These are phyloP conservation scores for Intubia oerlemansii DNA, from an alignment of 2,329 filamentous ascomycete species.

Conservation along the genomic window DNA sequence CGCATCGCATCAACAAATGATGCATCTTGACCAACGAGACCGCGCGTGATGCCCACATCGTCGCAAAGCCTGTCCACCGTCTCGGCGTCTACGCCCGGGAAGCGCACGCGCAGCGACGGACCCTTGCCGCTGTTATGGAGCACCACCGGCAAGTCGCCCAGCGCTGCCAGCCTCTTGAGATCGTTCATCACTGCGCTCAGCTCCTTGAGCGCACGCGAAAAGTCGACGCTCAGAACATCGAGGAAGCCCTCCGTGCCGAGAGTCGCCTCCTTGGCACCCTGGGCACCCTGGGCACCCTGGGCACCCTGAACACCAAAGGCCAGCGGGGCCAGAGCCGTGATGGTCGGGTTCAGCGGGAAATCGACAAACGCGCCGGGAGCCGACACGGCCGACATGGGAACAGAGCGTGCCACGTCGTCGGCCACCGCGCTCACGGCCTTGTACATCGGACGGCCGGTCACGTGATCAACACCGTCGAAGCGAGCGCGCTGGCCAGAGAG, in stretches of 20 bases:
- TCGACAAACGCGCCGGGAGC: constrained; percentile 59
- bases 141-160: constrained; percentile 70
- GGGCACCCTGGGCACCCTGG: no score
- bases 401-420: constrained; percentile 47
- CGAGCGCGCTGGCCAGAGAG: constrained; percentile 76
- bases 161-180: constrained; percentile 48
- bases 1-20: constrained; percentile 49
- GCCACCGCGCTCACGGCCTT: constrained; percentile 55
- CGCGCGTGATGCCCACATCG: constrained; percentile 67
- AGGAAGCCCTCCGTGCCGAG: constrained; percentile 71
- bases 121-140: constrained; percentile 31
- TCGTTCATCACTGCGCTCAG: constrained; percentile 62
- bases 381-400: constrained; percentile 10
- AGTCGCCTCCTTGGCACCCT: no score
- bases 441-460: constrained; percentile 58
- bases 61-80: constrained; percentile 69
- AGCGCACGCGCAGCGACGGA: constrained; percentile 56
- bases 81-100: constrained; percentile 72
- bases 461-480: constrained; percentile 54
- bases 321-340: constrained; percentile 68
- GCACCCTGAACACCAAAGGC: constrained; percentile 17
- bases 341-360: constrained; percentile 70
- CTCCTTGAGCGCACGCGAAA: constrained; percentile 69
- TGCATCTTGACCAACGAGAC: constrained; percentile 54
- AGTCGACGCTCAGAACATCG: constrained; percentile 69